These are phyloP conservation scores for Stellera chamaejasme DNA, from an alignment of 345 rosid genomes.

Conservation along the genomic window DNA sequence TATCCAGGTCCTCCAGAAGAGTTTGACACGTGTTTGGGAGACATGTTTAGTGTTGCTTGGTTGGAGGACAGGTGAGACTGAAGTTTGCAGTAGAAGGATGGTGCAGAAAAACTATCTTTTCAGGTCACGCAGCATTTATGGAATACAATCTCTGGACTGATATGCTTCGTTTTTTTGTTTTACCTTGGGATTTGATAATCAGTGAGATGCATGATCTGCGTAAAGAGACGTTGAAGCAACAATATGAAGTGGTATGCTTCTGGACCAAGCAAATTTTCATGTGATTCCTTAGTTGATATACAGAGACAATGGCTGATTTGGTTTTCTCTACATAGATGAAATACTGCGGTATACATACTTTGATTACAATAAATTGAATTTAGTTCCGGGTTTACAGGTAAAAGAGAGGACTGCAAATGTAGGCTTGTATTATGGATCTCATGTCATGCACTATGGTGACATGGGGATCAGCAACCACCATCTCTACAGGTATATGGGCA, in stretches of 20 bases:
- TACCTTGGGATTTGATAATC: slow-evolving; percentile 12
- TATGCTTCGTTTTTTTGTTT: no score
- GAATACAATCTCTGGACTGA: no score
- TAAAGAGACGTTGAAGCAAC: slow-evolving; percentile 70
- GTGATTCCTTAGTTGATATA: no score
- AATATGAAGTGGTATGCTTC: slow-evolving; percentile 59
- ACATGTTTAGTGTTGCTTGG: slow-evolving; percentile 87
- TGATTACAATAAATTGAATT: background rate
- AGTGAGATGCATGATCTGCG: slow-evolving; percentile 74
- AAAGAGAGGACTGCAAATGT: slow-evolving; percentile 51
- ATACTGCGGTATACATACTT: background rate
- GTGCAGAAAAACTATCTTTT: no score
- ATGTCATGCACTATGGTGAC: slow-evolving; percentile 92
- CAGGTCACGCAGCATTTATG: no score
- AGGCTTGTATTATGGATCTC: slow-evolving; percentile 55
- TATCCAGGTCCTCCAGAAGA: slow-evolving; percentile 76
- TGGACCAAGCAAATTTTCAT: no score
- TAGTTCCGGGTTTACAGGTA: slow-evolving; percentile 34
- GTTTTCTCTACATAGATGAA: no score
- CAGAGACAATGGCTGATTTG: no score
- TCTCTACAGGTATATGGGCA: slow-evolving; percentile 65
- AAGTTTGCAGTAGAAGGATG: background rate
- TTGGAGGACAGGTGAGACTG: slow-evolving; percentile 81
- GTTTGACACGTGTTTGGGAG: slow-evolving; percentile 88
- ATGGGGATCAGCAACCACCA: slow-evolving; percentile 35